Evolutionary conservation across 2,329 filamentous ascomycete genomes (phyloP).

Genomic region (Colletotrichum salicis): DNA sequence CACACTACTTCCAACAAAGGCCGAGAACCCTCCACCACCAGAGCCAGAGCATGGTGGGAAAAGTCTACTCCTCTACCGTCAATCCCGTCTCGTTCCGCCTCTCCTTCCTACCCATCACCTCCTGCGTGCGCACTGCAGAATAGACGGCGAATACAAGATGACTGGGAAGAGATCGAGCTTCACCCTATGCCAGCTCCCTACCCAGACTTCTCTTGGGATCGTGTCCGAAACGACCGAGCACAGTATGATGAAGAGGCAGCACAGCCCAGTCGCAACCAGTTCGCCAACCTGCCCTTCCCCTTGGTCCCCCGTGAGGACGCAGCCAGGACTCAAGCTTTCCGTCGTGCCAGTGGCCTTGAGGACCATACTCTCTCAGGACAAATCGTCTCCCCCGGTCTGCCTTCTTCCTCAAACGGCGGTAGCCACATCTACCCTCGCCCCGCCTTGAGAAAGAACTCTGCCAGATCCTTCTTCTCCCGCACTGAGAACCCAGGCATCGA

Average conservation of each 20-base stretch:
- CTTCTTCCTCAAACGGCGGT: slow-evolving; percentile 12
- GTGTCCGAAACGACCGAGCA: not conserved
- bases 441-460: slow-evolving; percentile 5
- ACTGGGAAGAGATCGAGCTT: slow-evolving; percentile 26
- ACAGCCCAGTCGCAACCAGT: not conserved
- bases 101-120: slow-evolving; percentile 2
- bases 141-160: slow-evolving; percentile 2
- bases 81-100: not conserved
- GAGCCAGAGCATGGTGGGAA: slow-evolving; percentile 19
- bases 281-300: slow-evolving; percentile 22
- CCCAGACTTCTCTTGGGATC: not conserved
- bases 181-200: not conserved
- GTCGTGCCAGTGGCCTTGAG: slow-evolving; percentile 35
- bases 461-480: slow-evolving; percentile 17
- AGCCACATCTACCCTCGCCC: not conserved
- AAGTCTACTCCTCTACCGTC: not conserved
- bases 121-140: not conserved
- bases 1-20: not conserved
- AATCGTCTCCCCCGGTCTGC: not conserved
- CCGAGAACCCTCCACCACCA: not conserved
- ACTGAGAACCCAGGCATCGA: slow-evolving; percentile 17
- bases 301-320: slow-evolving; percentile 31
- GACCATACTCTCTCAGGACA: slow-evolving; percentile 35
- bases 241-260: not conserved
- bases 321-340: slow-evolving; percentile 25